phyloP scores from a whole-genome alignment of 2,329 filamentous ascomycete genomes.

The Colletotrichum tropicicola region DNA sequence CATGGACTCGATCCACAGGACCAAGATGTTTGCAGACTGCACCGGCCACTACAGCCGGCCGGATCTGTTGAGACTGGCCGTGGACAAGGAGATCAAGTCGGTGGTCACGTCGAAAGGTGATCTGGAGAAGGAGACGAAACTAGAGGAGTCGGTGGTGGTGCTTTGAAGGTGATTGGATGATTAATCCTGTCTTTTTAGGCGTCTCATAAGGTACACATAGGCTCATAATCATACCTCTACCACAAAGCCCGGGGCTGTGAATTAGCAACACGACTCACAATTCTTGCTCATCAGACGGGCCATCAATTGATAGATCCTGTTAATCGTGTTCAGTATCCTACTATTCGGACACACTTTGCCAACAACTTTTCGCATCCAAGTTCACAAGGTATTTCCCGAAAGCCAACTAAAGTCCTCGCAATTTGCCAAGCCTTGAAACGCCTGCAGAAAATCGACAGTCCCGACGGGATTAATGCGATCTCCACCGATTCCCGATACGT shows the following conservation, averaged over 20 bases:
- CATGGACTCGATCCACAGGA: conserved; percentile 50
- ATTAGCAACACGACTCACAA: too few species aligned
- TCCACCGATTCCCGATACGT: background rate
- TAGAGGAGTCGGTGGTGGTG: background rate
- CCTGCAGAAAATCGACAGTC: background rate
- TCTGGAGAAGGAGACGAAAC: background rate
- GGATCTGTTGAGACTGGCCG: conserved; percentile 46
- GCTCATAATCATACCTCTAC: too few species aligned
- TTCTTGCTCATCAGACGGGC: too few species aligned
- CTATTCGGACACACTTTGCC: background rate
- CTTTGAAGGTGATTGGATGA: background rate
- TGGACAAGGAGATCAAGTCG: background rate
- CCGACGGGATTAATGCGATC: background rate
- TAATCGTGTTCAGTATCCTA: too few species aligned
- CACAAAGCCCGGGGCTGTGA: too few species aligned
- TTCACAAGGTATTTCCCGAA: background rate
- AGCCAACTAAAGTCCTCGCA: conserved; percentile 21
- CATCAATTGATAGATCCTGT: too few species aligned
- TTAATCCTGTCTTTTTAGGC: background rate
- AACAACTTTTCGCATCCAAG: too few species aligned
- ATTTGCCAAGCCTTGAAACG: conserved; percentile 1
- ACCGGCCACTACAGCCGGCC: conserved; percentile 47
- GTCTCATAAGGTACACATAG: background rate
- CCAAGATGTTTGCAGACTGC: conserved; percentile 49
- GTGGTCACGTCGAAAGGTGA: background rate